Evolutionary conservation across 2,329 filamentous ascomycete genomes (phyloP).

Genomic region (Chrysoporthe deuterocubensis): DNA sequence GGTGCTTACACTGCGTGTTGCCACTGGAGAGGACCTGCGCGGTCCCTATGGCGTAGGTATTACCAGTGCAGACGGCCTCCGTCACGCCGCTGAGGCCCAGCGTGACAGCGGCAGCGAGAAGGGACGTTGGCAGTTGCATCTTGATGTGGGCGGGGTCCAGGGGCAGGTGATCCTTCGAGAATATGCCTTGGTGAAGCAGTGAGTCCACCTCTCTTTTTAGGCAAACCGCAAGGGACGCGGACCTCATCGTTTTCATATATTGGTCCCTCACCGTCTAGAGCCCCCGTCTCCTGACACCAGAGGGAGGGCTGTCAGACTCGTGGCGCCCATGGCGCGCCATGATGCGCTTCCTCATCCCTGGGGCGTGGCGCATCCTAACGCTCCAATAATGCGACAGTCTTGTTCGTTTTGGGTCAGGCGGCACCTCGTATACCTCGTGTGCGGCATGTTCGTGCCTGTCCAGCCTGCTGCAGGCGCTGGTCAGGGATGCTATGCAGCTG

Average conservation of each 20-base stretch:
- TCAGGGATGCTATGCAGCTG: neutral
- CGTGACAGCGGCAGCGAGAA: conserved; percentile 1
- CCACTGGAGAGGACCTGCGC: neutral
- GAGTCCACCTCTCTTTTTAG: neutral
- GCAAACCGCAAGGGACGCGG: neutral
- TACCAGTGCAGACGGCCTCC: conserved; percentile 1
- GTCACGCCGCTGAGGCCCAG: conserved; percentile 8
- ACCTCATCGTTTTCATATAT: neutral
- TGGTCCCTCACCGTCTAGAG: neutral
- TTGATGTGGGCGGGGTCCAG: neutral
- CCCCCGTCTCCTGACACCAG: neutral
- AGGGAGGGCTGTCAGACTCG: neutral
- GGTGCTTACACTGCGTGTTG: conserved; percentile 1
- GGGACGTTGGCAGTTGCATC: conserved; percentile 7
- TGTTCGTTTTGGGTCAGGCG: conserved; percentile 8
- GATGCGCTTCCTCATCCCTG: conserved; percentile 3
- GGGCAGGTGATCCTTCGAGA: neutral
- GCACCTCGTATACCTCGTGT: conserved; percentile 10
- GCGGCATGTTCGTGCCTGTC: neutral
- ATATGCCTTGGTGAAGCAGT: neutral
- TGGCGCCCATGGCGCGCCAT: neutral
- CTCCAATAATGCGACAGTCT: conserved; percentile 8
- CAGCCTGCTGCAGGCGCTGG: neutral
- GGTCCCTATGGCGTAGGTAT: conserved; percentile 7
- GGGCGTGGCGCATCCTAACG: neutral